Evolutionary conservation across 768 basidiomycete species (phyloP).

Genomic region (Hemileccinum impolitum): DNA sequence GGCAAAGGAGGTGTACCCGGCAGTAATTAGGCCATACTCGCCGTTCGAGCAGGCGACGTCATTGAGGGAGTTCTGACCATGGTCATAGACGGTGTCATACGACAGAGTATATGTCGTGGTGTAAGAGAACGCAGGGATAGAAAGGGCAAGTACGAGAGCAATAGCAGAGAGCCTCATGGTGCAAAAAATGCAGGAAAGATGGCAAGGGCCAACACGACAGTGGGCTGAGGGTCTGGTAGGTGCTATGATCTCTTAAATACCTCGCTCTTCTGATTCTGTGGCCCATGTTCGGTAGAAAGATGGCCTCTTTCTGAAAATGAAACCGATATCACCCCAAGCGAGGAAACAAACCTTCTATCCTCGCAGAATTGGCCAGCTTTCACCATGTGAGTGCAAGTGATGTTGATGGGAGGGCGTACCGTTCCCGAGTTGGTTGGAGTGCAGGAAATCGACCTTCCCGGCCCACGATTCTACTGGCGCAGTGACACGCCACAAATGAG

Average conservation of each 20-base stretch:
- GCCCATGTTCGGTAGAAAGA: not conserved
- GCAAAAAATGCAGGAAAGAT: not conserved
- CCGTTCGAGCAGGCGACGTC: conserved; percentile 52
- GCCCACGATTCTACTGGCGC: not conserved
- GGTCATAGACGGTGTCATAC: conserved; percentile 53
- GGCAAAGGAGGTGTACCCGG: conserved; percentile 46
- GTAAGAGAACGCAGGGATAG: not conserved
- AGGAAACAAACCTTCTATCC: not conserved
- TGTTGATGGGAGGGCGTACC: not conserved
- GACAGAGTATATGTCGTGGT: conserved; percentile 23
- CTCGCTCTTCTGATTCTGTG: not conserved
- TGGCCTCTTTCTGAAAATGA: not conserved
- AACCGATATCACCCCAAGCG: not conserved
- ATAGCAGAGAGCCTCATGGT: conserved; percentile 7
- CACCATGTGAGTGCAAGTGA: not conserved
- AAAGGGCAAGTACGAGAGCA: conserved; percentile 8
- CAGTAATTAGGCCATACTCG: conserved; percentile 44
- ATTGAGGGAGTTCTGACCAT: conserved; percentile 35
- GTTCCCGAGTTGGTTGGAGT: not conserved
- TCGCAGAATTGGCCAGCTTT: not conserved
- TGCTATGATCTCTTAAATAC: not conserved
- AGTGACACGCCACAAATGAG: not conserved
- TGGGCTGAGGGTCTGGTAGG: not conserved
- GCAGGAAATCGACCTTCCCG: not conserved
- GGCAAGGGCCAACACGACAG: not conserved